phyloP scores from a whole-genome alignment of 306 rosid genomes.

The Begonia fuchsioides region DNA sequence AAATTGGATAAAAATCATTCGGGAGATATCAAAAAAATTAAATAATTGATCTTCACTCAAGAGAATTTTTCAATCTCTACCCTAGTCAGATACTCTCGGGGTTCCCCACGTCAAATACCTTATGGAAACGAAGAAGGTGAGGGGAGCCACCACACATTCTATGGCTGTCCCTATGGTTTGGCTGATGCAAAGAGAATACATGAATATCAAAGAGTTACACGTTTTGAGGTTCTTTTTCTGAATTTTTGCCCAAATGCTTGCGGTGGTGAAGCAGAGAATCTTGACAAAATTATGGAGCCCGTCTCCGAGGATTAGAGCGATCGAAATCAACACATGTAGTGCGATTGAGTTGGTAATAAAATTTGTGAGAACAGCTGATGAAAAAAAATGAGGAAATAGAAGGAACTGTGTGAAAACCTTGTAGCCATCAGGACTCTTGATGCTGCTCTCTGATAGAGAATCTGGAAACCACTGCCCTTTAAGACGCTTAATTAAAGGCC shows the following conservation, averaged over 20 bases:
- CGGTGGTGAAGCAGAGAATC: slow-evolving; percentile 46
- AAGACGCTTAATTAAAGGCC: slow-evolving; percentile 70
- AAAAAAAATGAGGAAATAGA: no score
- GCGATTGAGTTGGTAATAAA: no score
- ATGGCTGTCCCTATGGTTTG: slow-evolving; percentile 88
- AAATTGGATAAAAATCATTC: no score
- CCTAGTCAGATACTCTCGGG: no score
- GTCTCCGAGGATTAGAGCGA: slow-evolving; percentile 83
- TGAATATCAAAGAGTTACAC: slow-evolving; percentile 24
- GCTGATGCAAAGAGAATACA: slow-evolving; percentile 11
- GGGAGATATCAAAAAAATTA: no score
- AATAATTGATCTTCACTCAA: no score
- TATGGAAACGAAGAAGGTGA: slow-evolving; percentile 85
- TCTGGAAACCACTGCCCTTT: slow-evolving; percentile 95
- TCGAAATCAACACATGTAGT: slow-evolving; percentile 79
- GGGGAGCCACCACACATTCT: slow-evolving; percentile 89
- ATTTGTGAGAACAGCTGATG: no score
- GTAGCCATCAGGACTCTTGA: slow-evolving; percentile 89
- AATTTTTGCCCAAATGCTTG: slow-evolving; percentile 35
- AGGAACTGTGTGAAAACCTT: no score
- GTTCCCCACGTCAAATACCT: slow-evolving; percentile 76
- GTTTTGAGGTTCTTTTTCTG: slow-evolving; percentile 31
- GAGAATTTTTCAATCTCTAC: no score
- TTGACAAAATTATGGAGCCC: slow-evolving; percentile 88
- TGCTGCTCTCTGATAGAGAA: slow-evolving; percentile 60